phyloP scores from a whole-genome alignment of 495 filamentous ascomycete species.

The Neurospora sp. region DNA sequence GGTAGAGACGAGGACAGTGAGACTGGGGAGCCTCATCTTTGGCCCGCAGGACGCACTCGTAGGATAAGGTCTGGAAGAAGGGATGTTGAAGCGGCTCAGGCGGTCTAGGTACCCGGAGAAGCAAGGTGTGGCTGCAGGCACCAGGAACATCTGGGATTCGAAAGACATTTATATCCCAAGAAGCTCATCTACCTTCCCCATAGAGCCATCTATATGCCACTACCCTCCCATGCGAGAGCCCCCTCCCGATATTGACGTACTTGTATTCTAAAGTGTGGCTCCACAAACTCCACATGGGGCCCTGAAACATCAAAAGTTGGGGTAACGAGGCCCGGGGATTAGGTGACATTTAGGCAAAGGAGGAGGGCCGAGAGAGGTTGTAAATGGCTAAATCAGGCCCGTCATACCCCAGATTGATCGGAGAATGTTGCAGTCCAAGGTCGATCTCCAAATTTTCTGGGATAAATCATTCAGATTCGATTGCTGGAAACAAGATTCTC shows the following conservation, averaged over 20 bases:
- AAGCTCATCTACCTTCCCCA: neutral
- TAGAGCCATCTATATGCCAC: neutral
- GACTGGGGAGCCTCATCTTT: neutral
- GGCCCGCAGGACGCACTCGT: neutral
- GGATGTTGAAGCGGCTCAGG: neutral
- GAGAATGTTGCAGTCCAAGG: neutral
- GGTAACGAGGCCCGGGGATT: neutral
- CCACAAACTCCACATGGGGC: neutral
- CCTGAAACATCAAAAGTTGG: neutral
- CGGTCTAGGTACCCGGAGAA: neutral
- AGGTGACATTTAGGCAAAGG: neutral
- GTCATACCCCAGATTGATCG: neutral
- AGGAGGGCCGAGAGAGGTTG: neutral
- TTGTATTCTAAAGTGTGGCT: neutral
- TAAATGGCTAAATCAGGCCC: neutral
- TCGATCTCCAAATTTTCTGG: neutral
- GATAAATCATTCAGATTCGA: neutral
- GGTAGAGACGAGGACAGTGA: neutral
- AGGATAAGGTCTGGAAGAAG: neutral
- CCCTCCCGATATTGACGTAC: neutral
- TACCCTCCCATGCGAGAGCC: neutral
- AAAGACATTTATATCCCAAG: neutral
- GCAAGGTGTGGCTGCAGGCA: neutral
- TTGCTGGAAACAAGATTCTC: slow-evolving; percentile 9
- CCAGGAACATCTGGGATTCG: neutral